Base-by-base conservation (phyloP, 2,329 filamentous ascomycete species). In the Calonectria crousiana region DNA sequence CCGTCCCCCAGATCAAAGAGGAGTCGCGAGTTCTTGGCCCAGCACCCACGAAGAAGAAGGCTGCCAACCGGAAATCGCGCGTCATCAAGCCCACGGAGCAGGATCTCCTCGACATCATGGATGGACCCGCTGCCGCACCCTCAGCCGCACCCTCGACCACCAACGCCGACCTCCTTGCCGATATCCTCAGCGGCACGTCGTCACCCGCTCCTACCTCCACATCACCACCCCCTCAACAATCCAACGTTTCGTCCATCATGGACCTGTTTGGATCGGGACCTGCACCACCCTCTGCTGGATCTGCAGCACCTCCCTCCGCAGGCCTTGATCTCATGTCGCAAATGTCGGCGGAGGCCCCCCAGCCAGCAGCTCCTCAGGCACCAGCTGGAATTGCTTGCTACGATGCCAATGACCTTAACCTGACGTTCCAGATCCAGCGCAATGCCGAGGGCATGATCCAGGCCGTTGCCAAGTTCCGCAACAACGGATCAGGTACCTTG, bases 91-190 rank as follows among this genome's bases (percentile, higher is more conserved):
- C 95, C 51, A 94, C 95, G 10, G 96, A 98, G 82, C 94, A 98
- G 83, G 96, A 98, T 80, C 91, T 98, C 77, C 90, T 99, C 23
- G 96, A 98, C 82, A 90, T 99, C 52, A 98, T 98, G 94, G 96
- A 93, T 74, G 87, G 90, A n/a, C 91, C 94, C 4, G 86, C 89
- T 6, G 81, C 88, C 1, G 87, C 91, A 28, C 87, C 91, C 2
- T 71, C 81, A 4, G 91, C 85, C 60, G 87, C 86, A 32, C 83
- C 89, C 28, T 90, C 90, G 73, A 83, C 89, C 76, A 95, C 94
- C 82, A 97, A 95, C 77, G 93, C 95, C 66, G 95, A 98, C 84
- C 89, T 98, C 10, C 90, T 98, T 20, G 95, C 95, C 52, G 96
- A 98, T 83, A 98, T 98, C 74, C 91, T 98, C 9, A 95, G 95